phyloP scores from a whole-genome alignment of 2,329 filamentous ascomycete genomes.

The Alternaria ethzedia region DNA sequence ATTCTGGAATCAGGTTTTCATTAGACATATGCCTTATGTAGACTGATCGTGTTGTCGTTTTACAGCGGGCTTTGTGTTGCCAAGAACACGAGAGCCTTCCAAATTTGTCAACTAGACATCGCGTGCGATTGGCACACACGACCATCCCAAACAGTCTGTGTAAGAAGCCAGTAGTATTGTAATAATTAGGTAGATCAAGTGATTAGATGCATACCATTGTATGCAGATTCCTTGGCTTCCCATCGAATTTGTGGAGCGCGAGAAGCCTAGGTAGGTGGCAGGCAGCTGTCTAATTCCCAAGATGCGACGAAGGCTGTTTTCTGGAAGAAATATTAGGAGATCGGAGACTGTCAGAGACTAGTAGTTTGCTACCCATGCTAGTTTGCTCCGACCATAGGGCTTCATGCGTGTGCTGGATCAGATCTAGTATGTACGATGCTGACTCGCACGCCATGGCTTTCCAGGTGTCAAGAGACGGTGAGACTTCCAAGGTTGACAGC shows the following conservation, averaged over 20 bases:
- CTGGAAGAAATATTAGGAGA: not conserved
- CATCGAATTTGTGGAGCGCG: not conserved
- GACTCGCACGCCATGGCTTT: conserved; percentile 4
- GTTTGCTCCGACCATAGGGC: not conserved
- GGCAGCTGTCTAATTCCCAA: not conserved
- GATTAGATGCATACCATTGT: not conserved
- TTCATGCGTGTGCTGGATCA: conserved; percentile 2
- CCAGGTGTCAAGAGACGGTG: conserved; percentile 11
- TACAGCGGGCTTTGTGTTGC: not conserved
- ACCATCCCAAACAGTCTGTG: not conserved
- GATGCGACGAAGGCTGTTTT: not conserved
- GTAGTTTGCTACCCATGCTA: conserved; percentile 1
- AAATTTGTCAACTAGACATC: not conserved
- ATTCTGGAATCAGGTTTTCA: not conserved
- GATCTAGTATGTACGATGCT: conserved; percentile 3
- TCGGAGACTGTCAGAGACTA: not conserved
- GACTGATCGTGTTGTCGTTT: not conserved
- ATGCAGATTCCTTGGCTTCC: not conserved
- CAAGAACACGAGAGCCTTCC: not conserved
- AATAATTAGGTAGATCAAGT: not conserved
- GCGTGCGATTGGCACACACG: not conserved
- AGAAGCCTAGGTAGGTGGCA: not conserved
- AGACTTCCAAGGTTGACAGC: conserved; percentile 7
- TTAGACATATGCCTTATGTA: not conserved
- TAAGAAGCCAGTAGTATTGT: not conserved